A percentile compares a stretch with the other conserved stretches of the same genome.
Evolutionary conservation across 345 rosid species (phyloP).

Genomic region (Arabidopsis suecica): DNA sequence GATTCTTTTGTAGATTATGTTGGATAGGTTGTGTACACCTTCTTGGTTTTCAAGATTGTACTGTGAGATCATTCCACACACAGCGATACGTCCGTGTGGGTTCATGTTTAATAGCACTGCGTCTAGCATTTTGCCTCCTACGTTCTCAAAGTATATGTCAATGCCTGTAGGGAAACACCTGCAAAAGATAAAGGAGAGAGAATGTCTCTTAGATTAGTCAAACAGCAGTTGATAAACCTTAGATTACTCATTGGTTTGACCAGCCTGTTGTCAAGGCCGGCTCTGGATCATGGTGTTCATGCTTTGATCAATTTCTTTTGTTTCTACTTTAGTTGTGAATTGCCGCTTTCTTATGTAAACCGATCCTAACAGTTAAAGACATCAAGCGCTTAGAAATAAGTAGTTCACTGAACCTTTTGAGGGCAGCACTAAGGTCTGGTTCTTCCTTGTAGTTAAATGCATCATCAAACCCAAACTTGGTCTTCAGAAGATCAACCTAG

Average conservation of each 20-base stretch:
- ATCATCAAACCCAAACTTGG: slow-evolving; percentile 69
- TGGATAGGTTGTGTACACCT: slow-evolving; percentile 44
- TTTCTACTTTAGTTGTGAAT: slow-evolving; percentile 16
- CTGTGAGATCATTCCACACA: slow-evolving; percentile 66
- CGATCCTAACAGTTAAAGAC: slow-evolving; percentile 8
- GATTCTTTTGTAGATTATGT: slow-evolving; percentile 41
- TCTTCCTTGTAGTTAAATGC: slow-evolving; percentile 85
- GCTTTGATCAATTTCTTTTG: slow-evolving; percentile 10
- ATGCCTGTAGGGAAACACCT: slow-evolving; percentile 54
- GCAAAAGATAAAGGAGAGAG: not conserved
- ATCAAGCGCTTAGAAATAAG: slow-evolving; percentile 4
- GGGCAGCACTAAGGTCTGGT: slow-evolving; percentile 53
- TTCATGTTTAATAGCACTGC: slow-evolving; percentile 63
- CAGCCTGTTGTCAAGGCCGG: too few relatives aligned
- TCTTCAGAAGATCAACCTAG: slow-evolving; percentile 68
- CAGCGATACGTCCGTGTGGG: slow-evolving; percentile 49
- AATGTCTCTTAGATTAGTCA: not conserved
- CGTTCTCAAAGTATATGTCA: slow-evolving; percentile 59
- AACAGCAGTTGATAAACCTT: not conserved
- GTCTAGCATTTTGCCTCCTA: slow-evolving; percentile 64
- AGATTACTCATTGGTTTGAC: too few relatives aligned
- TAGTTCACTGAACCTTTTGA: slow-evolving; percentile 56
- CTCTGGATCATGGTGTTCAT: not conserved
- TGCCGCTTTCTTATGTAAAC: not conserved
- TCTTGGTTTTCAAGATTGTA: slow-evolving; percentile 54